These are phyloP conservation scores for Yamagishiella unicocca DNA, from an alignment of 139 green algal species.

Conservation along the genomic window DNA sequence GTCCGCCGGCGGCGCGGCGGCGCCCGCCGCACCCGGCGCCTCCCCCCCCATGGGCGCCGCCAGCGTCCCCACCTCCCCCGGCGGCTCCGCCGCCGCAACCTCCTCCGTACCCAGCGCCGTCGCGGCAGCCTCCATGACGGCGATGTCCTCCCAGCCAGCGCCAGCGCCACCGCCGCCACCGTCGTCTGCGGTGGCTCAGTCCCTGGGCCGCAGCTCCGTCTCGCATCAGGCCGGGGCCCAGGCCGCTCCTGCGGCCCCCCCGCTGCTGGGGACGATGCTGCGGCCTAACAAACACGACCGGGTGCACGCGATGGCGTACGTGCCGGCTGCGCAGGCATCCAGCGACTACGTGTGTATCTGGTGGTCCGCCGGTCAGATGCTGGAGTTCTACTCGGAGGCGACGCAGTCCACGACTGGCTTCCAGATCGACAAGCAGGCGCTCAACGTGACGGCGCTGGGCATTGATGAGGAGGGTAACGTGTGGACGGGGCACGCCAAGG, in stretches of 20 bases:
- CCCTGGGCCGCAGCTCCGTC: neutral
- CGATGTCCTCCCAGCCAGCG: neutral
- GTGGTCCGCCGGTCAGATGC: slow-evolving; percentile 48
- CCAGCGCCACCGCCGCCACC: neutral
- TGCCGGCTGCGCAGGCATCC: neutral
- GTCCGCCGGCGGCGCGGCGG: neutral
- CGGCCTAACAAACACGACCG: slow-evolving; percentile 41
- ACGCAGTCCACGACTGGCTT: slow-evolving; percentile 60
- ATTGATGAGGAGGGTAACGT: slow-evolving; percentile 58
- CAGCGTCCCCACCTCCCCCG: neutral
- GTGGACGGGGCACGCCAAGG: slow-evolving; percentile 64
- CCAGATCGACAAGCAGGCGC: slow-evolving; percentile 35
- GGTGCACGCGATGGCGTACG: slow-evolving; percentile 41
- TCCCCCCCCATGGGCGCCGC: neutral
- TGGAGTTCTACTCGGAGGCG: slow-evolving; percentile 63
- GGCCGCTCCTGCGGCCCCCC: neutral
- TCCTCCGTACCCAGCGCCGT: neutral
- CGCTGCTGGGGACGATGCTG: slow-evolving; percentile 21
- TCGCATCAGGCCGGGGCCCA: neutral
- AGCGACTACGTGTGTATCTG: slow-evolving; percentile 44
- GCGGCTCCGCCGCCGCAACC: neutral
- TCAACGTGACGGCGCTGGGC: slow-evolving; percentile 46
- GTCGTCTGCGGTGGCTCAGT: too few species aligned
- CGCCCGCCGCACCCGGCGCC: neutral
- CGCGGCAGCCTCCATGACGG: neutral